These are phyloP conservation scores for Sanghuangporus sanghuang DNA, from an alignment of 1,284 basidiomycete species.

Conservation along the genomic window DNA sequence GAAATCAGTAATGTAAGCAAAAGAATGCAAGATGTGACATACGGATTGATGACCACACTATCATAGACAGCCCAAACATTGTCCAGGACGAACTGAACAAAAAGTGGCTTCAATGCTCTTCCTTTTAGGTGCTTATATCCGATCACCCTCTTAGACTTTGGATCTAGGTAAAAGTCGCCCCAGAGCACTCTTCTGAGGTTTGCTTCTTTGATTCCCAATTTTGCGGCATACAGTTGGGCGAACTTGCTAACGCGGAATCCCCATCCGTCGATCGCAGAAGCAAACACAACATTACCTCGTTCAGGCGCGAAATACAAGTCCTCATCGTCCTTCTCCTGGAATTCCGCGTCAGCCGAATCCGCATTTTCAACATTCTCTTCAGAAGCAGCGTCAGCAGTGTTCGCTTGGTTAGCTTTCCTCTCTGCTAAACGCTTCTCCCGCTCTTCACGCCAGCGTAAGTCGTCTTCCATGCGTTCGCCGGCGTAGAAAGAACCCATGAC, in stretches of 20 bases:
- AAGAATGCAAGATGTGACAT: conserved; percentile 32
- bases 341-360: conserved; percentile 45
- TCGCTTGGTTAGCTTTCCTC: conserved; percentile 66
- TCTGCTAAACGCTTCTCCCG: conserved; percentile 76
- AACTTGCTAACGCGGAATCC: conserved; percentile 95
- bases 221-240: conserved; percentile 87
- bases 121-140: conserved; percentile 87
- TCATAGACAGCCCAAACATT: conserved; percentile 98
- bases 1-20: conserved; percentile 4
- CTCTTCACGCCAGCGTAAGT: conserved; percentile 90
- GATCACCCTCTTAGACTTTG: conserved; percentile 92
- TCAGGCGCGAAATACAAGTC: conserved; percentile 98
- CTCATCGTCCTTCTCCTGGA: conserved; percentile 94
- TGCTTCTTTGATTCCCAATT: conserved; percentile 87
- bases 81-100: conserved; percentile 96
- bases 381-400: conserved; percentile 44
- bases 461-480: conserved; percentile 95
- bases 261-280: conserved; percentile 96
- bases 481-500: conserved; percentile 98
- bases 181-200: conserved; percentile 88
- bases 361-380: conserved; percentile 43
- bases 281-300: conserved; percentile 94
- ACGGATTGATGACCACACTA: conserved; percentile 83
- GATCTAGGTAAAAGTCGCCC: conserved; percentile 98
- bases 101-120: conserved; percentile 89